Conservation (phyloP, 148 eudicot species). For the Hydrangea macrophylla region DNA sequence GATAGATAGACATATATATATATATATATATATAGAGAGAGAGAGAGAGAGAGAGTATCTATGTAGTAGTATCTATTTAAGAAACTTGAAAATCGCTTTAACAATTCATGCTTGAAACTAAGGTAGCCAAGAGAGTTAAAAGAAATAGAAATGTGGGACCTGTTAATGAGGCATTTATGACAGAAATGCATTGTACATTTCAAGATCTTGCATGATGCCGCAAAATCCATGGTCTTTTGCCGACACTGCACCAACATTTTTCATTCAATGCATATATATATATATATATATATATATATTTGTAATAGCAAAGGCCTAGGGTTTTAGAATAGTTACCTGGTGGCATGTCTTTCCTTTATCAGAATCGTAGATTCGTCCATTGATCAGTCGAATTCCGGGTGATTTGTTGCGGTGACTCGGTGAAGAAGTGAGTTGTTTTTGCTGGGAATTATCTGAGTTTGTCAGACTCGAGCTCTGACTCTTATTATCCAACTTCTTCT, state of each 20-base stretch:
- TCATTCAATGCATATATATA: neutral
- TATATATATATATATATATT: neutral
- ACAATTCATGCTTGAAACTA: too few relatives aligned
- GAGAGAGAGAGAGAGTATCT: neutral
- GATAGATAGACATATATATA: too few relatives aligned
- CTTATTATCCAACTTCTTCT: too few relatives aligned
- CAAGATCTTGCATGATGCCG: conserved; percentile 66
- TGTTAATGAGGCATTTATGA: conserved; percentile 78
- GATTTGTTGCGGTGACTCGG: conserved; percentile 26
- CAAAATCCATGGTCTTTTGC: conserved; percentile 66
- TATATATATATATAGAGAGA: too few relatives aligned
- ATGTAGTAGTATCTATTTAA: neutral
- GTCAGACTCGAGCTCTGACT: neutral
- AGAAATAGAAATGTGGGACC: conserved; percentile 34
- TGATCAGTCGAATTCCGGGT: conserved; percentile 43
- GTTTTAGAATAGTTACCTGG: conserved; percentile 41
- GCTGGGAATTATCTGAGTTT: neutral
- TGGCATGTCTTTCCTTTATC: conserved; percentile 71
- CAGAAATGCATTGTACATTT: conserved; percentile 60
- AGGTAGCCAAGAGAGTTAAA: neutral
- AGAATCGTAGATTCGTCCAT: conserved; percentile 57
- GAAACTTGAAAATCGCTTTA: neutral
- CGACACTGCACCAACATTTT: conserved; percentile 60
- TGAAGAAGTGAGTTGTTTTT: conserved; percentile 6
- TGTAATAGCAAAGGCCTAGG: too few relatives aligned